Percentiles rank a stretch among this genome's conserved stretches.
Evolutionary conservation across 1,284 basidiomycete genomes (phyloP).

Genomic region (Boletus calvinii): DNA sequence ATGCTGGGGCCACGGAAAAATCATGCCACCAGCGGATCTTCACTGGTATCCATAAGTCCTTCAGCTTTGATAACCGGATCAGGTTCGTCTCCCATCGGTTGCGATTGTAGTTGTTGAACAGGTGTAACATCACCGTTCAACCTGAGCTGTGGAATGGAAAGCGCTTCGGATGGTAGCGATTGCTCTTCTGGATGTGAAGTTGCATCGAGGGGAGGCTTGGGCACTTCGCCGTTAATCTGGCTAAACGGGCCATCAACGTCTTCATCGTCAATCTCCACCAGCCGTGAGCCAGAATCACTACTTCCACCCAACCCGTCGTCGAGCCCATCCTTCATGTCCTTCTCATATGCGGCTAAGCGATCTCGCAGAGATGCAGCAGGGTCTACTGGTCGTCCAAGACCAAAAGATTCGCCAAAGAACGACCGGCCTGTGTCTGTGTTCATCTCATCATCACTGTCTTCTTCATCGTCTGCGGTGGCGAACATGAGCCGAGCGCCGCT

Average conservation of each 20-base stretch:
- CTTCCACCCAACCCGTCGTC: constrained; percentile 31
- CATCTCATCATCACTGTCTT: constrained; percentile 51
- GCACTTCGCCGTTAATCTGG: constrained; percentile 29
- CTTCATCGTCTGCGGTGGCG: constrained; percentile 53
- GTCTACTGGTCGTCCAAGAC: constrained; percentile 43
- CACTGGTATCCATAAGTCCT: constrained; percentile 71
- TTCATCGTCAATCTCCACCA: constrained; percentile 32
- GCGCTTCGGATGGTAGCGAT: constrained; percentile 43
- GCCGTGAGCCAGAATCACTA: constrained; percentile 19
- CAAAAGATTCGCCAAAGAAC: constrained; percentile 49
- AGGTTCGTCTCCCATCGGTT: constrained; percentile 60
- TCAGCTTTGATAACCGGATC: constrained; percentile 61
- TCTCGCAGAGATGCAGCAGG: constrained; percentile 56
- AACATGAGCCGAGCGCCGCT: constrained; percentile 53
- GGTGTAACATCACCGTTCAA: constrained; percentile 48
- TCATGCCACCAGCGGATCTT: constrained; percentile 61
- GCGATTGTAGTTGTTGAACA: constrained; percentile 51
- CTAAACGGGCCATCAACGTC: constrained; percentile 35
- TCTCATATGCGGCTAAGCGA: constrained; percentile 61
- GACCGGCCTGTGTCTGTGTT: constrained; percentile 39
- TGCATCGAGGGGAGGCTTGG: constrained; percentile 11
- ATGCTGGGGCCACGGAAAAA: not conserved
- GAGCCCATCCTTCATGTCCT: constrained; percentile 37
- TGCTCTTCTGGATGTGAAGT: constrained; percentile 10
- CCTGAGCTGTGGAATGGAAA: constrained; percentile 42